These are phyloP conservation scores for Tylopilus rubrobrunneus DNA, from an alignment of 768 basidiomycete genomes.

Conservation along the genomic window DNA sequence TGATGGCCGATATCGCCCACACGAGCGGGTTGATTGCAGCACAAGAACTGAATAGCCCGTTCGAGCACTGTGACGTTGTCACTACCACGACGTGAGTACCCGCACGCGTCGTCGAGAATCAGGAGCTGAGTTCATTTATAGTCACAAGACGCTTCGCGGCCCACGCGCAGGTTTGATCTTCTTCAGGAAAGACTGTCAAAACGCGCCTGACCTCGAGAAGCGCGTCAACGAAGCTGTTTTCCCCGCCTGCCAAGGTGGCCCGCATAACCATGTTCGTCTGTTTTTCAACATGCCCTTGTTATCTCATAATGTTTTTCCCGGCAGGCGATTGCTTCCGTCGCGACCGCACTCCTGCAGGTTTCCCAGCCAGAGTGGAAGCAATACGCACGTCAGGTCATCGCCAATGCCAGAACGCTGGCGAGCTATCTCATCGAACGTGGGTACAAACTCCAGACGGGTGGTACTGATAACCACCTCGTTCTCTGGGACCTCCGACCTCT, in stretches of 20 bases:
- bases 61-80: constrained; percentile 95
- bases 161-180: constrained; percentile 98
- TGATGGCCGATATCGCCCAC: constrained; percentile 98
- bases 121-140: constrained; percentile 22
- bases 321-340: constrained; percentile 92
- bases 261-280: constrained; percentile 87
- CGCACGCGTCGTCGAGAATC: background rate
- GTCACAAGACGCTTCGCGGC: constrained; percentile 98
- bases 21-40: constrained; percentile 94
- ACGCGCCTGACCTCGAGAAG: constrained; percentile 85
- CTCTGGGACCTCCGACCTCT: constrained; percentile 97
- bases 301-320: background rate
- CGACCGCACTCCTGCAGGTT: constrained; percentile 89
- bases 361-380: constrained; percentile 83
- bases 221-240: constrained; percentile 98
- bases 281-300: background rate
- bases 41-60: constrained; percentile 84
- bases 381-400: constrained; percentile 93
- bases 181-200: constrained; percentile 90
- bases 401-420: constrained; percentile 80
- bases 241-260: constrained; percentile 99
- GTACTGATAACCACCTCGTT: constrained; percentile 96
- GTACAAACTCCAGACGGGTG: constrained; percentile 95
- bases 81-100: constrained; percentile 86
- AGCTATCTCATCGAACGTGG: constrained; percentile 67